phyloP scores from a whole-genome alignment of 306 rosid species.

The Senna tora region DNA sequence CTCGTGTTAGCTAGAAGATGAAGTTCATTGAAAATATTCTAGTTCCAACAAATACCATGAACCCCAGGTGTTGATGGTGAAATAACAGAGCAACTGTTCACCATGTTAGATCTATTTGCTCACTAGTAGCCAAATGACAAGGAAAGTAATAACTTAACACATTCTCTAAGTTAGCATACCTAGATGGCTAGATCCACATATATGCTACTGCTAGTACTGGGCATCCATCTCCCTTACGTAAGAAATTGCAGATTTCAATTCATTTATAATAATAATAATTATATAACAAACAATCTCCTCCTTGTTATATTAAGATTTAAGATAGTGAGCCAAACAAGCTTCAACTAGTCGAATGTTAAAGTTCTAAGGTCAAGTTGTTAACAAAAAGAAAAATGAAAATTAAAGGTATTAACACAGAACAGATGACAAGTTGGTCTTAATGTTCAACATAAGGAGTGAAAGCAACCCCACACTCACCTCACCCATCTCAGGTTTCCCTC shows the following conservation, averaged over 20 bases:
- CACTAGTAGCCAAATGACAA: neutral
- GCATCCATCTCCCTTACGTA: neutral
- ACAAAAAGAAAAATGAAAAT: neutral
- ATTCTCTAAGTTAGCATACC: slow-evolving; percentile 3
- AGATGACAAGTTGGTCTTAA: slow-evolving; percentile 4
- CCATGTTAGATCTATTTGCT: neutral
- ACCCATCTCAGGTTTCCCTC: slow-evolving; percentile 90
- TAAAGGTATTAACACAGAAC: neutral
- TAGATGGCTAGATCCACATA: slow-evolving; percentile 15
- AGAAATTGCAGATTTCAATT: neutral
- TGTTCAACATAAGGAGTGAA: slow-evolving; percentile 1
- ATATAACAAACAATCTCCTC: slow-evolving; percentile 14
- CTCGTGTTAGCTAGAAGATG: neutral
- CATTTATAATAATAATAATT: neutral
- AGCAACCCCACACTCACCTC: slow-evolving; percentile 65
- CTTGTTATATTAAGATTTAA: neutral
- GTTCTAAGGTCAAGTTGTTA: slow-evolving; percentile 10
- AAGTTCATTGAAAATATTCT: neutral
- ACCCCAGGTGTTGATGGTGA: neutral
- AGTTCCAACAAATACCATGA: slow-evolving; percentile 14
- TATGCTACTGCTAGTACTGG: neutral
- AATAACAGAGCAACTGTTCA: neutral
- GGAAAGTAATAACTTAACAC: slow-evolving; percentile 4
- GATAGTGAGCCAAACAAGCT: neutral
- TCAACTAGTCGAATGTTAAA: neutral